Evolutionary conservation across 768 basidiomycete species (phyloP).

Genomic region (Serpula lacrymans): DNA sequence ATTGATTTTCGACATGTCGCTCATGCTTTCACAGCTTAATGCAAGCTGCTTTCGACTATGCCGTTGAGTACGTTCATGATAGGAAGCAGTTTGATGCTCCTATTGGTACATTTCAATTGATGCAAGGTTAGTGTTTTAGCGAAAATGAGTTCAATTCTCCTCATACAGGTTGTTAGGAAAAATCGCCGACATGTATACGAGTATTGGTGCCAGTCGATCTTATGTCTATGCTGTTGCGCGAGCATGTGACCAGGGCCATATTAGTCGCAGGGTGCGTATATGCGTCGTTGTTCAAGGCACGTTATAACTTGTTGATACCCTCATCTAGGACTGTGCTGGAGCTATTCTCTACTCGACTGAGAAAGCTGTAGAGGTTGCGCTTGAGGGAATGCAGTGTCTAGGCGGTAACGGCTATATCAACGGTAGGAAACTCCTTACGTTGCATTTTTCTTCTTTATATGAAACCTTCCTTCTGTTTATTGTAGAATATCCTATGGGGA

Average conservation of each 20-base stretch:
- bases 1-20: constrained; percentile 2
- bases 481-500: constrained; percentile 85
- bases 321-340: constrained; percentile 83
- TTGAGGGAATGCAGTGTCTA: constrained; percentile 90
- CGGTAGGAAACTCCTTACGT: constrained; percentile 41
- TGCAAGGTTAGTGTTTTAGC: constrained; percentile 70
- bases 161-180: constrained; percentile 49
- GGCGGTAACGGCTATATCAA: constrained; percentile 97
- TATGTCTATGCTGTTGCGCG: constrained; percentile 93
- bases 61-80: constrained; percentile 88
- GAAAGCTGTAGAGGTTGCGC: constrained; percentile 83
- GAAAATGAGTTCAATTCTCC: constrained; percentile 12
- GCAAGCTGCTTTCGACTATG: constrained; percentile 90
- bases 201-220: constrained; percentile 79
- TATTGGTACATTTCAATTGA: constrained; percentile 89
- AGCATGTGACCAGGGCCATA: constrained; percentile 77
- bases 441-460: background rate
- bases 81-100: constrained; percentile 88
- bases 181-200: constrained; percentile 94
- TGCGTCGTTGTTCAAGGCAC: background rate
- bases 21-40: constrained; percentile 54
- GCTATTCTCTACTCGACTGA: constrained; percentile 94
- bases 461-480: background rate
- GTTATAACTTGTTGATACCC: constrained; percentile 7
- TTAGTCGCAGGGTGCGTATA: constrained; percentile 69